Evolutionary conservation across 2,329 filamentous ascomycete genomes (phyloP), one percentile per base, ranked within the genome.

Genomic region (Mycocentrospora acerina): DNA sequence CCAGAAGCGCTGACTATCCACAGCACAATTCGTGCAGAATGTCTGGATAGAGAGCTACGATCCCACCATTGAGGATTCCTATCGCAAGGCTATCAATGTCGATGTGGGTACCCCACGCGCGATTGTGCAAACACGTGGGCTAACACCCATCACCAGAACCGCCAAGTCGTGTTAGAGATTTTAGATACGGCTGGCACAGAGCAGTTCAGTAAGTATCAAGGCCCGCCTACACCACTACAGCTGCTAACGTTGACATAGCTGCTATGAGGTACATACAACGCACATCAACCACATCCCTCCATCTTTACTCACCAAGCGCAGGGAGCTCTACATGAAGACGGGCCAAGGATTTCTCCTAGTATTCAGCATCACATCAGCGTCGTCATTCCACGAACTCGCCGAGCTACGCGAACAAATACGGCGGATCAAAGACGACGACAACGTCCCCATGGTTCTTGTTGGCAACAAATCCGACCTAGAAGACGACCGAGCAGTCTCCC

Each of bases 401-500:
- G 85, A 87, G 55, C 77, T 95, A 28, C 85, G 88, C 34, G 88
- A 95, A 60, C 88, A 95, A 68, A 94, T 95, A 48, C 85, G 90
- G 44, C 87, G 88, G 44, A 91, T 94, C 70, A 95, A 95, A 71
- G 86, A 90, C 65, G 87, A 91, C 67, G 85, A 89, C 38, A 85
- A 83, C 46, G 81, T 91, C 4, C 88, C 88, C 15, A 87, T 95
- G 62, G 89, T 95, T 33, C 88, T 95, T 46, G 89, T 94, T 31
- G 89, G 89, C 47, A 95, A 95, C 75, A 95, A 95, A 70, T 86
- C 85, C 44, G 89, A 95, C 60, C 77, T 95, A 29, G 88, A 93
- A 68, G 89, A 95, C 62, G 86, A 90, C 64, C 82, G 89, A 19
- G 80, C 79, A 14, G 86, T 95, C 7, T 82, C 85, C 10, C 80